These are phyloP conservation scores for Chrysanthemum lavandulifolium DNA, from an alignment of 129 eudicot species.

Conservation along the genomic window DNA sequence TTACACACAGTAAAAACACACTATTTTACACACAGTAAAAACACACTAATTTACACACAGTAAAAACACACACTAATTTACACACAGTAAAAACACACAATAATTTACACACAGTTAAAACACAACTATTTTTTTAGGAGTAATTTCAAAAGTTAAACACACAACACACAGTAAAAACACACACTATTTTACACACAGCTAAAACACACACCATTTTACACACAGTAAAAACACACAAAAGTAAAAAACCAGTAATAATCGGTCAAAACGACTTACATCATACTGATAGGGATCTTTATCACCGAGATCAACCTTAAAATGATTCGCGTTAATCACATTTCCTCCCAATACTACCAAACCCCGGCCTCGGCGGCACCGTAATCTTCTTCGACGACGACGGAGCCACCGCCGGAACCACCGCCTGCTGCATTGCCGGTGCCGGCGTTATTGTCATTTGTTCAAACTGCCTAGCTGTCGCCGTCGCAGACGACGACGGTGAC, in stretches of 20 bases:
- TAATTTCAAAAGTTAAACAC: background rate
- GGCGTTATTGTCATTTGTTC: constrained; percentile 12
- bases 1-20: too few relatives aligned
- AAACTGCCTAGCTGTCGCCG: background rate
- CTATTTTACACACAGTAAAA: too few relatives aligned
- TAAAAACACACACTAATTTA: background rate
- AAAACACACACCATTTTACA: background rate
- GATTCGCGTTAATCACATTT: constrained; percentile 65
- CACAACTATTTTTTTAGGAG: too few relatives aligned
- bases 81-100: background rate
- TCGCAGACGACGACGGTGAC: background rate
- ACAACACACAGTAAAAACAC: background rate
- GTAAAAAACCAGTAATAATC: background rate
- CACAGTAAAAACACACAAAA: too few relatives aligned
- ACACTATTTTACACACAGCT: background rate
- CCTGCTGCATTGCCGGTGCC: constrained; percentile 20
- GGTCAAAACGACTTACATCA: constrained; percentile 44
- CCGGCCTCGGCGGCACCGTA: constrained; percentile 49
- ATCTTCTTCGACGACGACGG: constrained; percentile 44
- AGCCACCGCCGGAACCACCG: constrained; percentile 13
- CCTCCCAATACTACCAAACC: constrained; percentile 44
- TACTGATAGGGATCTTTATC: constrained; percentile 64
- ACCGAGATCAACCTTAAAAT: constrained; percentile 57
- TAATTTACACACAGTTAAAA: too few relatives aligned
- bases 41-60: too few relatives aligned